These are phyloP conservation scores for Fibroporia radiculosa DNA, from an alignment of 768 basidiomycete genomes.

Conservation along the genomic window DNA sequence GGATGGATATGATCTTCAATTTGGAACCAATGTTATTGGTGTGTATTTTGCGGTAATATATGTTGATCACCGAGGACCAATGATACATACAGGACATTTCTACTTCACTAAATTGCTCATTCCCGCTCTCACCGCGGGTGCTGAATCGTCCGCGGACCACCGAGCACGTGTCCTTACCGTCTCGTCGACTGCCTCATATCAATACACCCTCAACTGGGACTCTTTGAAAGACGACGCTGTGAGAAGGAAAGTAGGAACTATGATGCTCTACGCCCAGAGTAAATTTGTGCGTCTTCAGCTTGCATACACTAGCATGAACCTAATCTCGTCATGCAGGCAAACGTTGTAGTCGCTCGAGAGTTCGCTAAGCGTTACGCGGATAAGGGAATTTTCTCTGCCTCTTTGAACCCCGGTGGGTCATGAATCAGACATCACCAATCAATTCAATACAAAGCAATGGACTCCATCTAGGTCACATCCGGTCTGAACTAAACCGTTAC, in stretches of 20 bases:
- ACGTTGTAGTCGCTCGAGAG: slow-evolving; percentile 38
- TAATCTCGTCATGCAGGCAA: slow-evolving; percentile 38
- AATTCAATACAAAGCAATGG: too few relatives aligned
- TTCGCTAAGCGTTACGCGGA: slow-evolving; percentile 39
- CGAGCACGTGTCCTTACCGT: slow-evolving; percentile 41
- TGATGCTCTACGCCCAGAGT: slow-evolving; percentile 24
- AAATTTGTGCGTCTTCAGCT: slow-evolving; percentile 40
- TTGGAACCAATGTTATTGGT: slow-evolving; percentile 52
- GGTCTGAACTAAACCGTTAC: slow-evolving; percentile 9
- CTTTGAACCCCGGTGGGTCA: slow-evolving; percentile 40
- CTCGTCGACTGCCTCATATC: slow-evolving; percentile 32
- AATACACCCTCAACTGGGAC: slow-evolving; percentile 30
- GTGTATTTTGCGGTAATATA: slow-evolving; percentile 12
- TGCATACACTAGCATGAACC: slow-evolving; percentile 35
- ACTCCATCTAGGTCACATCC: slow-evolving; percentile 13
- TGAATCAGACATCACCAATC: too few relatives aligned
- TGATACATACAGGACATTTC: slow-evolving; percentile 39
- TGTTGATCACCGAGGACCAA: neutral
- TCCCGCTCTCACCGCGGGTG: slow-evolving; percentile 35
- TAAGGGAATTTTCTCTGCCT: slow-evolving; percentile 35
- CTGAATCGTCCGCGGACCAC: slow-evolving; percentile 30
- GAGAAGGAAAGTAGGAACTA: slow-evolving; percentile 12
- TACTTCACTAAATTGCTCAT: slow-evolving; percentile 35
- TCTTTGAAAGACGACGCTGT: slow-evolving; percentile 24
- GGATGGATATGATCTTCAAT: slow-evolving; percentile 47